A percentile compares a stretch with the other conserved stretches of the same genome.
Evolutionary conservation across 2,329 filamentous ascomycete genomes (phyloP).

Genomic region (Diaporthe australafricana): DNA sequence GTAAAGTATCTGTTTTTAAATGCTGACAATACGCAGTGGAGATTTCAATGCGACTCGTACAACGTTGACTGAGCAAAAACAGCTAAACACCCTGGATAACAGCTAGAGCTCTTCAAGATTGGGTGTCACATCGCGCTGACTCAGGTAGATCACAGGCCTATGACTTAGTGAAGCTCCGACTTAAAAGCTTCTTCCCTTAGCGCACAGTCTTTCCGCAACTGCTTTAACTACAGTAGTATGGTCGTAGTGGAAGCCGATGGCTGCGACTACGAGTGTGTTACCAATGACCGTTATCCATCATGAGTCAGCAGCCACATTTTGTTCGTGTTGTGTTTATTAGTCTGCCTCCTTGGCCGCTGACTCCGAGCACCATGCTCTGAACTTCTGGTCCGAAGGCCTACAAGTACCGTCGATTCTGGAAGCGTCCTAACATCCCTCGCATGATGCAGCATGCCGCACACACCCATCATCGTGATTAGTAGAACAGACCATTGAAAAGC

Average conservation of each 20-base stretch:
- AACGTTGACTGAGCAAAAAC: background rate
- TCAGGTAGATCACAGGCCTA: background rate
- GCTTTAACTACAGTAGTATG: background rate
- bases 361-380: background rate
- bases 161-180: conserved; percentile 1
- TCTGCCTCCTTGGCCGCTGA: background rate
- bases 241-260: background rate
- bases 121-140: background rate
- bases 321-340: background rate
- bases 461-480: too few relatives aligned
- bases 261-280: background rate
- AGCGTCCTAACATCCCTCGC: too few relatives aligned
- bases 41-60: background rate
- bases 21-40: background rate
- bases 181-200: conserved; percentile 3
- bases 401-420: too few relatives aligned
- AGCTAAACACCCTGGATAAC: background rate
- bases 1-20: background rate
- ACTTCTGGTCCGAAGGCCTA: too few relatives aligned
- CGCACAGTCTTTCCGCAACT: background rate
- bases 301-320: background rate
- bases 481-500: too few relatives aligned
- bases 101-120: background rate
- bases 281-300: background rate
- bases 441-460: too few relatives aligned